Conservation (phyloP, 768 basidiomycete species). For the Suillus weaverae region DNA sequence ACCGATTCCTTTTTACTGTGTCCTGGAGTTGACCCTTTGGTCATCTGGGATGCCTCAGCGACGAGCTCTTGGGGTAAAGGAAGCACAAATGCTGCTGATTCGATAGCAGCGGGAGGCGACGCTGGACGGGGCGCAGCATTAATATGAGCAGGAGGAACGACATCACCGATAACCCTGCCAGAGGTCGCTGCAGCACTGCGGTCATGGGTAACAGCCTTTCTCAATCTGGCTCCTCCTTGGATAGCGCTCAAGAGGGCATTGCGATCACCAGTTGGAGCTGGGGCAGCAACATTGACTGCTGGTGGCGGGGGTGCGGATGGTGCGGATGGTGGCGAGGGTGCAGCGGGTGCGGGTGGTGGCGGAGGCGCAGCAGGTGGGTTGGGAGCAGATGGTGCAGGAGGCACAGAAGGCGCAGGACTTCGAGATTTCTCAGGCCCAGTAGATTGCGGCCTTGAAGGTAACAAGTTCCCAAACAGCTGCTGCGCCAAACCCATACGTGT, state of each 20-base stretch:
- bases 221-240: conserved; percentile 68
- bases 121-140: conserved; percentile 43
- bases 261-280: conserved; percentile 47
- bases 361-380: conserved; percentile 33
- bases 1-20: conserved; percentile 72
- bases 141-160: conserved; percentile 69
- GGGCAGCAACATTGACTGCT: conserved; percentile 30
- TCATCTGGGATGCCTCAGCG: conserved; percentile 17
- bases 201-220: conserved; percentile 80
- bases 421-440: conserved; percentile 39
- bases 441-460: conserved; percentile 60
- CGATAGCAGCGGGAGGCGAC: conserved; percentile 36
- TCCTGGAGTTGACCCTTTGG: conserved; percentile 18
- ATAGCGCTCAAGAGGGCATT: conserved; percentile 78
- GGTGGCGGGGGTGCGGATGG: conserved; percentile 33
- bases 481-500: conserved; percentile 73
- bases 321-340: conserved; percentile 30
- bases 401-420: conserved; percentile 25
- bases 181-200: conserved; percentile 68
- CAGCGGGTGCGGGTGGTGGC: conserved; percentile 37
- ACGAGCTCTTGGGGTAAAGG: conserved; percentile 21
- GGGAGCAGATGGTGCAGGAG: conserved; percentile 38
- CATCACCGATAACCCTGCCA: conserved; percentile 79
- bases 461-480: conserved; percentile 72
- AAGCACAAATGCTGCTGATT: conserved; percentile 10